Evolutionary conservation across 805 yeast genomes (phyloP).

Genomic region (Vanderwaltozyma yarrowii): DNA sequence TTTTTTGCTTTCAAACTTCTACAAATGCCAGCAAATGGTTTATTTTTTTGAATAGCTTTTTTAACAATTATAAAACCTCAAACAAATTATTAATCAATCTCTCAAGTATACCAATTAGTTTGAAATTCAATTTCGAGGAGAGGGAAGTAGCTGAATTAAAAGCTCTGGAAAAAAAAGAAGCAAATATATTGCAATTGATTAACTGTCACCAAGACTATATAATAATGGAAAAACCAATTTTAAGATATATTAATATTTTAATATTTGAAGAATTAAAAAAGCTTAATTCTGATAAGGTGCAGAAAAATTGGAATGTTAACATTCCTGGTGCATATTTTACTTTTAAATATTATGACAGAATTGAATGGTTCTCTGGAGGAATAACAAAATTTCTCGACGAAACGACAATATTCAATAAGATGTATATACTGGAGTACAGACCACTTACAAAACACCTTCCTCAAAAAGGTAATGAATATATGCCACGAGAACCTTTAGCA

Average conservation of each 20-base stretch:
- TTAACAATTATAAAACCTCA: too few species aligned
- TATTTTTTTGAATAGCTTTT: too few species aligned
- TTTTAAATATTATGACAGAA: constrained; percentile 60
- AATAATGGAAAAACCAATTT: constrained; percentile 15
- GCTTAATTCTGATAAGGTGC: constrained; percentile 19
- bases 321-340: constrained; percentile 39
- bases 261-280: constrained; percentile 29
- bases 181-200: constrained; percentile 8
- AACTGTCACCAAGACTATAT: constrained; percentile 14
- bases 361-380: constrained; percentile 56
- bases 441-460: too few species aligned
- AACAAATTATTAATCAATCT: too few species aligned
- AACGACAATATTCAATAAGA: constrained; percentile 33
- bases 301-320: constrained; percentile 17
- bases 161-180: constrained; percentile 7
- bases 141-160: too few species aligned
- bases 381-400: constrained; percentile 34
- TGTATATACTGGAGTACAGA: constrained; percentile 55
- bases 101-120: too few species aligned
- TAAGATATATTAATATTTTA: constrained; percentile 15
- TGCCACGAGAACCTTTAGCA: constrained; percentile 68
- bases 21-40: too few species aligned
- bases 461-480: too few species aligned
- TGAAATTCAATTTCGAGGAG: too few species aligned
- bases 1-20: too few species aligned